Percentiles rank a stretch among this genome's conserved stretches.
phyloP scores from a whole-genome alignment of 1,284 basidiomycete genomes.

The Leccinum olivaceoglutinosum region DNA sequence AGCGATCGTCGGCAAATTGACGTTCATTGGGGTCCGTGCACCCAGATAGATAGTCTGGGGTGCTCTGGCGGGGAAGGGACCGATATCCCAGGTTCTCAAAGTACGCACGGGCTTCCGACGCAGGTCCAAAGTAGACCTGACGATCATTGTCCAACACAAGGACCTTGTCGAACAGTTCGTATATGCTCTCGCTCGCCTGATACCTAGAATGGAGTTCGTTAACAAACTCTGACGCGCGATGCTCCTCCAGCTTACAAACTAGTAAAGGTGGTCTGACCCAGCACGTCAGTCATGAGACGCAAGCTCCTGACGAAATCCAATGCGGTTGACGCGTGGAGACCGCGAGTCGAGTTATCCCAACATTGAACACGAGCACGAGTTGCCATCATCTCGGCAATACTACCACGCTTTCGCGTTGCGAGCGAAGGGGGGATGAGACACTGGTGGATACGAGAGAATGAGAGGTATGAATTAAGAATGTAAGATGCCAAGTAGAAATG shows the following conservation, averaged over 20 bases:
- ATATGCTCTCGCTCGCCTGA: slow-evolving; percentile 77
- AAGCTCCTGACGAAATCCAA: slow-evolving; percentile 73
- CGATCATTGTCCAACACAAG: slow-evolving; percentile 77
- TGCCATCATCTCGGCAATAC: slow-evolving; percentile 83
- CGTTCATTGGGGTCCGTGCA: slow-evolving; percentile 85
- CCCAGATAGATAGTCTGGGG: slow-evolving; percentile 74
- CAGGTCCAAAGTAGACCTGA: slow-evolving; percentile 79
- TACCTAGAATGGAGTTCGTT: slow-evolving; percentile 43
- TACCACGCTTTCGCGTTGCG: slow-evolving; percentile 66
- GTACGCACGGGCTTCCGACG: slow-evolving; percentile 68
- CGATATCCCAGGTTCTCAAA: slow-evolving; percentile 78
- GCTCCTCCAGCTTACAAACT: slow-evolving; percentile 49
- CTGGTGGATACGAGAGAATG: too few species aligned
- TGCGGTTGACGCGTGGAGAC: slow-evolving; percentile 84
- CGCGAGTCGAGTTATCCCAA: slow-evolving; percentile 83
- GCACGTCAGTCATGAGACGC: slow-evolving; percentile 73
- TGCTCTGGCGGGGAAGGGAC: slow-evolving; percentile 68
- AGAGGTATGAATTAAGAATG: too few species aligned
- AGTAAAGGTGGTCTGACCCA: slow-evolving; percentile 74
- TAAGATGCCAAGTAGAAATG: too few species aligned
- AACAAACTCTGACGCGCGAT: slow-evolving; percentile 11
- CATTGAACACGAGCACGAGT: slow-evolving; percentile 73
- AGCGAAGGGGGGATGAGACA: too few species aligned
- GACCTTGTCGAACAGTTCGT: slow-evolving; percentile 78
- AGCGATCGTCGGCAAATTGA: slow-evolving; percentile 71